Evolutionary conservation across 495 filamentous ascomycete genomes (phyloP).

Genomic region (Penicillium atrosanguineum): DNA sequence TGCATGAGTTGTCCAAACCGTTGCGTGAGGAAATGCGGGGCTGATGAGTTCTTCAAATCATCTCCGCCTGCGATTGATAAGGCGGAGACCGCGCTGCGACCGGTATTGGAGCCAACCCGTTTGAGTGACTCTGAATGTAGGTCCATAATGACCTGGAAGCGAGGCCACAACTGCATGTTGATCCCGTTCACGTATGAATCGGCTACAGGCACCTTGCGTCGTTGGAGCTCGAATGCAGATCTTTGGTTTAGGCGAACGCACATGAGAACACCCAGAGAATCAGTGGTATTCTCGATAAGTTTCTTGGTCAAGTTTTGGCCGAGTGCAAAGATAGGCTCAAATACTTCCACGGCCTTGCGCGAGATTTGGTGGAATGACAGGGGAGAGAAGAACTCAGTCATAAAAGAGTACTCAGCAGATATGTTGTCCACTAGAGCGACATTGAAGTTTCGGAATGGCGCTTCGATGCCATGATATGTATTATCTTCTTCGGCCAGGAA

Average conservation of each 20-base stretch:
- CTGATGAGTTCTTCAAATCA: constrained; percentile 68
- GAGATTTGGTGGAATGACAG: constrained; percentile 54
- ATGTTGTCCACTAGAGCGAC: constrained; percentile 90
- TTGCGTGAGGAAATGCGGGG: constrained; percentile 88
- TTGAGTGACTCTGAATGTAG: constrained; percentile 84
- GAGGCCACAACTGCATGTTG: constrained; percentile 94
- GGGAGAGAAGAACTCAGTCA: constrained; percentile 83
- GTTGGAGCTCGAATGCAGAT: constrained; percentile 87
- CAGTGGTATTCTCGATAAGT: constrained; percentile 71
- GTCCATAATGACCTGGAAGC: constrained; percentile 91
- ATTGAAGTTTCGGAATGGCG: constrained; percentile 90
- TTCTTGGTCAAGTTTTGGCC: constrained; percentile 74
- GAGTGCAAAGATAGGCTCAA: constrained; percentile 77
- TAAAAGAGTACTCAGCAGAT: constrained; percentile 91
- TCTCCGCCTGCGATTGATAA: constrained; percentile 57
- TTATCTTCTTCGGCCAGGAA: constrained; percentile 88
- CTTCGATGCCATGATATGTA: constrained; percentile 79
- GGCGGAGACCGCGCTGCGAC: constrained; percentile 50
- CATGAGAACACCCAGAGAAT: constrained; percentile 81
- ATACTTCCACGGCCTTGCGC: constrained; percentile 73
- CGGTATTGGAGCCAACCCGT: constrained; percentile 50
- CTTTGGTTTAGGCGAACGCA: constrained; percentile 94
- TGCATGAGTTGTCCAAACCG: constrained; percentile 88
- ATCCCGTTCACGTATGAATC: constrained; percentile 93
- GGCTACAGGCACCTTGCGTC: constrained; percentile 81